A percentile compares a stretch with the other conserved stretches of the same genome.
Evolutionary conservation across 208 protist genomes (phyloP).

Genomic region (Trypanosoma melophagium): DNA sequence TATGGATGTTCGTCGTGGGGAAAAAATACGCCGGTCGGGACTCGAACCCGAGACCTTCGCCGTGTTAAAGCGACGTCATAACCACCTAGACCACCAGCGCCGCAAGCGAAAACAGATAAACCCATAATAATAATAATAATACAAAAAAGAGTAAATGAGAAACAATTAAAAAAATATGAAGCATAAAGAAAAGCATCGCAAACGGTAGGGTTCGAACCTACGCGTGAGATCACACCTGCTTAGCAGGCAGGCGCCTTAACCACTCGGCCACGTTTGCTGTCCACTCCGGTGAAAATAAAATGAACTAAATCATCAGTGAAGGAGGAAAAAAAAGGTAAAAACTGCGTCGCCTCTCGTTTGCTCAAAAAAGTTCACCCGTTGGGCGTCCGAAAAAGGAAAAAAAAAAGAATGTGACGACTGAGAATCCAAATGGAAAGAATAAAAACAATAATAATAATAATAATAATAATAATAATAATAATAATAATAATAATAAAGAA

Average conservation of each 20-base stretch:
- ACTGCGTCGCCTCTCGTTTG: no score
- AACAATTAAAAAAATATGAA: slow-evolving; percentile 1
- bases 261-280: slow-evolving; percentile 87
- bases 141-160: slow-evolving; percentile 2
- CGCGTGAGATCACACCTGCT: slow-evolving; percentile 89
- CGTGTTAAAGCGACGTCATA: slow-evolving; percentile 94
- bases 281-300: no score
- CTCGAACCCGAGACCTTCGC: slow-evolving; percentile 91
- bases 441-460: no score
- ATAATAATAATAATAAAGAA: no score
- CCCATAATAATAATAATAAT: neutral
- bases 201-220: slow-evolving; percentile 89
- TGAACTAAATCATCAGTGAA: no score
- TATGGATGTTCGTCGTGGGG: slow-evolving; percentile 5
- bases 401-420: no score
- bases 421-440: no score
- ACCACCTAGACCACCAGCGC: slow-evolving; percentile 91
- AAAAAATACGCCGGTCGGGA: slow-evolving; percentile 86
- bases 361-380: no score
- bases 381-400: no score
- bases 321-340: no score
- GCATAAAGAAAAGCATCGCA: slow-evolving; percentile 50
- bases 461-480: no score
- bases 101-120: neutral
- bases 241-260: slow-evolving; percentile 89